These are phyloP conservation scores for Pisolithus tinctorius DNA, from an alignment of 768 basidiomycete species.

Conservation along the genomic window DNA sequence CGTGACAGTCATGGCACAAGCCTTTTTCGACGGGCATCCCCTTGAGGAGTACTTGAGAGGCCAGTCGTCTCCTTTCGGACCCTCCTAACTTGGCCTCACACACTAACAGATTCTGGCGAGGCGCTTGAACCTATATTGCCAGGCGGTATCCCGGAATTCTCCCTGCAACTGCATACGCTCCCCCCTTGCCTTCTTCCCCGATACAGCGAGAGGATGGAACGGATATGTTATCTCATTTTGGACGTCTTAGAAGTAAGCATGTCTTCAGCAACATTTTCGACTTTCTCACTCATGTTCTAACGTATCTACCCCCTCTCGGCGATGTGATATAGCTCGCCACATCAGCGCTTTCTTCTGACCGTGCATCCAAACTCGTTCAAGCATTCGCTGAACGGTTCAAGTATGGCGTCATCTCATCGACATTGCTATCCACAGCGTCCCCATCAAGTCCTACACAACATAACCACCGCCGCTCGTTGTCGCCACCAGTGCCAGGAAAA, in stretches of 20 bases:
- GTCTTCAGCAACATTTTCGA: neutral
- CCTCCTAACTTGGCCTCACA: constrained; percentile 1
- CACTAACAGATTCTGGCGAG: constrained; percentile 52
- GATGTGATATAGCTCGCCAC: constrained; percentile 29
- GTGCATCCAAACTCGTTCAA: constrained; percentile 31
- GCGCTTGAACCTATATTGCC: constrained; percentile 45
- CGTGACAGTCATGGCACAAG: constrained; percentile 55
- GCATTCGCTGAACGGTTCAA: constrained; percentile 76
- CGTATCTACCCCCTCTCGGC: constrained; percentile 6
- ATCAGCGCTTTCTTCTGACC: constrained; percentile 30
- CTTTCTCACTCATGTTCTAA: neutral
- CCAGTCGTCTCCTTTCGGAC: constrained; percentile 17
- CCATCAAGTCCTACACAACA: constrained; percentile 31
- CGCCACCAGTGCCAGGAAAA: constrained; percentile 42
- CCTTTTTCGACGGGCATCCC: constrained; percentile 72
- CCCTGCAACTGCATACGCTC: constrained; percentile 14
- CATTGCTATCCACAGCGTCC: constrained; percentile 57
- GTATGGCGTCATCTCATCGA: constrained; percentile 76
- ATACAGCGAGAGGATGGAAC: constrained; percentile 22
- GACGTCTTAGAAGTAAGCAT: constrained; percentile 31
- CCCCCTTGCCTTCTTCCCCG: constrained; percentile 3
- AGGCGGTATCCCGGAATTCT: constrained; percentile 38
- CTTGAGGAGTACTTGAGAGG: constrained; percentile 68
- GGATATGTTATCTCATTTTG: constrained; percentile 19
- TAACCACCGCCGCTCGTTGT: constrained; percentile 25